These are phyloP conservation scores for Talaromyces amestolkiae DNA, from an alignment of 2,329 filamentous ascomycete species.

Conservation along the genomic window DNA sequence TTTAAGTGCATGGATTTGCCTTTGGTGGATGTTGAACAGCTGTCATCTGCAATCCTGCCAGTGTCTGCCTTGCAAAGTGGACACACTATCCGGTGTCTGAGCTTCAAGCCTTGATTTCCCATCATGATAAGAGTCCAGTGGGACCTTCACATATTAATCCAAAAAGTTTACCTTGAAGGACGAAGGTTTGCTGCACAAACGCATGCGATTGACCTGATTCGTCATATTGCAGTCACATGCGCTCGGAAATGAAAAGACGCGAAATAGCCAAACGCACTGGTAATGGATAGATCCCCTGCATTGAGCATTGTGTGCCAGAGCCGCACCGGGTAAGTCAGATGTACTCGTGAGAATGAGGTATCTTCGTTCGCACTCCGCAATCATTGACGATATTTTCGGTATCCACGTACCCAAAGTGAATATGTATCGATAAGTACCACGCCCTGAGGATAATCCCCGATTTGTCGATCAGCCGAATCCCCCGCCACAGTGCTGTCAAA, in stretches of 20 bases:
- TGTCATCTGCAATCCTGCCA: constrained; percentile 9
- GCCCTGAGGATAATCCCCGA: background rate
- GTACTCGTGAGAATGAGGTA: background rate
- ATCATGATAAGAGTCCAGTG: background rate
- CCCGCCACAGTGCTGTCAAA: background rate
- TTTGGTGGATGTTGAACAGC: constrained; percentile 10
- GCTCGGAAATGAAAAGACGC: background rate
- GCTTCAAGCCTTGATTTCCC: background rate
- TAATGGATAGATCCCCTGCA: constrained; percentile 7
- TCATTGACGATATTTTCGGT: background rate
- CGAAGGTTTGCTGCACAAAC: background rate
- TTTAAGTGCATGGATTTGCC: constrained; percentile 2
- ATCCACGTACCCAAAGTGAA: background rate
- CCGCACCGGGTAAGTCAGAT: background rate
- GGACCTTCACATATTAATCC: background rate
- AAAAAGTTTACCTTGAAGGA: background rate
- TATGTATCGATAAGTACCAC: background rate
- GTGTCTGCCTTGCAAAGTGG: background rate
- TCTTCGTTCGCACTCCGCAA: background rate
- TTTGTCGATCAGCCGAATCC: constrained; percentile 6
- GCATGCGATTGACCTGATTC: background rate
- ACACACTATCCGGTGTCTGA: background rate
- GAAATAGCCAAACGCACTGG: background rate
- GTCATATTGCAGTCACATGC: constrained; percentile 6
- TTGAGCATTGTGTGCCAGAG: constrained; percentile 9